phyloP scores from a whole-genome alignment of 352 stramenopile species.

The Pythium rishiriense region DNA sequence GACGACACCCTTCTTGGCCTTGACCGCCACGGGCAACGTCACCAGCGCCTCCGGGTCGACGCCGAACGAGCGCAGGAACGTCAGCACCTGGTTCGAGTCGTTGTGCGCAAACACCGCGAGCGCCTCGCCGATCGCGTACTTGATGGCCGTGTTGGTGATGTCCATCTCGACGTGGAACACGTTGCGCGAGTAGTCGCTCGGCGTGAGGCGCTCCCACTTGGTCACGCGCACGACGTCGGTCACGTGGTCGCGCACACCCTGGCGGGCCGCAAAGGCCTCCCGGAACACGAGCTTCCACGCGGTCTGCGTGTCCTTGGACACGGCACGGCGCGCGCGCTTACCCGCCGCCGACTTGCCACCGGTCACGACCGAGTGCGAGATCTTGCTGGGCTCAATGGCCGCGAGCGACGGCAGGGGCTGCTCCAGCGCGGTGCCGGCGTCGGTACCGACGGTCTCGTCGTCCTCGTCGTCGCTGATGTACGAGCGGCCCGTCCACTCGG shows the following conservation, averaged over 20 bases:
- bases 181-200: constrained; percentile 78
- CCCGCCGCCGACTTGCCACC: constrained; percentile 24
- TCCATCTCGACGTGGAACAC: constrained; percentile 89
- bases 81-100: constrained; percentile 68
- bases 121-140: constrained; percentile 85
- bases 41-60: constrained; percentile 70
- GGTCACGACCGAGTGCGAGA: constrained; percentile 36
- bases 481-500: constrained; percentile 44
- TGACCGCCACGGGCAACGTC: constrained; percentile 56
- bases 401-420: constrained; percentile 33
- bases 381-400: constrained; percentile 51
- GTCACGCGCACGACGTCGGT: constrained; percentile 71
- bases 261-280: constrained; percentile 45
- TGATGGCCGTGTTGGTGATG: constrained; percentile 74
- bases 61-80: constrained; percentile 67
- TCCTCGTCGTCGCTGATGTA: constrained; percentile 14
- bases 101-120: constrained; percentile 87
- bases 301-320: constrained; percentile 59
- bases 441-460: neutral
- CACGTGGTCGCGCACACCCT: constrained; percentile 67
- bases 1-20: constrained; percentile 49
- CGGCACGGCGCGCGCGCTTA: constrained; percentile 42
- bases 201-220: constrained; percentile 81
- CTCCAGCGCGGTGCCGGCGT: constrained; percentile 17
- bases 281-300: constrained; percentile 75